Conservation (phyloP, 305 asterid genomes). For the Salvia sclarea region DNA sequence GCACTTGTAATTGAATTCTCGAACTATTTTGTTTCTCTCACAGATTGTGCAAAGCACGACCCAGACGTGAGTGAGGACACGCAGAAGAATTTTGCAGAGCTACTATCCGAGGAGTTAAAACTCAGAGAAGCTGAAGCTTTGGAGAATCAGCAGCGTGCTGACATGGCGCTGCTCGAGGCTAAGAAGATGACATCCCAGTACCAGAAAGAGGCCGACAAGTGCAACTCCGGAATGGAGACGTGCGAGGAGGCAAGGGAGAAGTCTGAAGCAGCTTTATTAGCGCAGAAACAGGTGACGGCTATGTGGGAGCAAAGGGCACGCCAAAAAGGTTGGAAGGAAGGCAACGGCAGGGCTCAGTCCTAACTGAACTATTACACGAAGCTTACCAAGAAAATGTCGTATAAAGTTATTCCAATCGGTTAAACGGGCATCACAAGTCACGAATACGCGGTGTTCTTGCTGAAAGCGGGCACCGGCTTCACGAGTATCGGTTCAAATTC, state of each 20-base stretch:
- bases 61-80: slow-evolving; percentile 84
- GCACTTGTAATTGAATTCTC: slow-evolving; percentile 13
- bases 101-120: slow-evolving; percentile 84
- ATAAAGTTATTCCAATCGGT: slow-evolving; percentile 27
- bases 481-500: slow-evolving; percentile 5
- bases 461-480: slow-evolving; percentile 35
- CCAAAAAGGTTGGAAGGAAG: slow-evolving; percentile 87
- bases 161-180: slow-evolving; percentile 87
- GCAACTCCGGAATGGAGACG: slow-evolving; percentile 97
- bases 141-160: slow-evolving; percentile 82
- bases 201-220: slow-evolving; percentile 97
- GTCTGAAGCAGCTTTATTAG: slow-evolving; percentile 63
- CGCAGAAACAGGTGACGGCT: slow-evolving; percentile 73
- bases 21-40: slow-evolving; percentile 3
- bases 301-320: slow-evolving; percentile 89
- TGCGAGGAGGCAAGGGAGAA: slow-evolving; percentile 97
- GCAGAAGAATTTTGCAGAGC: slow-evolving; percentile 82
- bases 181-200: slow-evolving; percentile 90
- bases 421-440: slow-evolving; percentile 22
- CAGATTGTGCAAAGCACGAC: slow-evolving; percentile 91
- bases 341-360: slow-evolving; percentile 47
- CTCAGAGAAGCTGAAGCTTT: slow-evolving; percentile 78
- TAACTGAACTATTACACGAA: slow-evolving; percentile 38
- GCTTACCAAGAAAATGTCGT: slow-evolving; percentile 4
- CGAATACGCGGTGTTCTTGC: slow-evolving; percentile 24